Evolutionary conservation across 2,329 filamentous ascomycete genomes (phyloP).

Genomic region (Rasamsonia emersonii): DNA sequence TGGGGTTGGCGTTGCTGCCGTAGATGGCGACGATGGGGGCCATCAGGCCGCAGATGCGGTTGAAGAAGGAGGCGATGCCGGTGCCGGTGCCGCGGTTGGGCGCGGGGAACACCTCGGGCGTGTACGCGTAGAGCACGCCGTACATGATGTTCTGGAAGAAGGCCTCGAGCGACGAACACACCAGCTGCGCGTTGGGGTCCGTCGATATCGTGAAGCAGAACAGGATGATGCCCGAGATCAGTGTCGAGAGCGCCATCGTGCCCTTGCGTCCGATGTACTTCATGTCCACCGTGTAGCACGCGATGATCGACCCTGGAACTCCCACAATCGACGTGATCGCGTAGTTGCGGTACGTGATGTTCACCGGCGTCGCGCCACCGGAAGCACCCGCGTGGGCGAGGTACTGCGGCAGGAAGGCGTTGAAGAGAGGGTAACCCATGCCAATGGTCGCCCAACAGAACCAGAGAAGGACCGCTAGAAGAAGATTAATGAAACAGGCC

Average conservation of each 20-base stretch:
- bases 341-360: conserved; percentile 63
- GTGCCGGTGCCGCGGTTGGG: conserved; percentile 48
- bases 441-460: conserved; percentile 77
- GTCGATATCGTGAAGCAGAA: conserved; percentile 47
- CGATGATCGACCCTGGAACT: conserved; percentile 67
- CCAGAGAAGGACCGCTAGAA: conserved; percentile 52
- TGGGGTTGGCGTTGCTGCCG: conserved; percentile 25
- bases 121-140: conserved; percentile 51
- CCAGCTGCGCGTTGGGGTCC: conserved; percentile 41
- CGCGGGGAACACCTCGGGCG: conserved; percentile 50
- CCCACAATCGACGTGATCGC: conserved; percentile 70
- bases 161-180: conserved; percentile 45
- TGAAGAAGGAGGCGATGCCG: conserved; percentile 39
- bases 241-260: conserved; percentile 45
- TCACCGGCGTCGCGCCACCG: conserved; percentile 26
- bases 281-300: conserved; percentile 62
- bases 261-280: conserved; percentile 55
- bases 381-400: conserved; percentile 50
- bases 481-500: conserved; percentile 43
- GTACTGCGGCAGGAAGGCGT: conserved; percentile 83
- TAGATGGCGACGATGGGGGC: conserved; percentile 40
- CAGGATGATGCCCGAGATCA: conserved; percentile 45
- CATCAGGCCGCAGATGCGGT: conserved; percentile 37
- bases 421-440: conserved; percentile 82
- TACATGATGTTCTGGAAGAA: conserved; percentile 53